Conservation (phyloP, 108 stramenopile species). For the Pseudonitzschia pungens region DNA sequence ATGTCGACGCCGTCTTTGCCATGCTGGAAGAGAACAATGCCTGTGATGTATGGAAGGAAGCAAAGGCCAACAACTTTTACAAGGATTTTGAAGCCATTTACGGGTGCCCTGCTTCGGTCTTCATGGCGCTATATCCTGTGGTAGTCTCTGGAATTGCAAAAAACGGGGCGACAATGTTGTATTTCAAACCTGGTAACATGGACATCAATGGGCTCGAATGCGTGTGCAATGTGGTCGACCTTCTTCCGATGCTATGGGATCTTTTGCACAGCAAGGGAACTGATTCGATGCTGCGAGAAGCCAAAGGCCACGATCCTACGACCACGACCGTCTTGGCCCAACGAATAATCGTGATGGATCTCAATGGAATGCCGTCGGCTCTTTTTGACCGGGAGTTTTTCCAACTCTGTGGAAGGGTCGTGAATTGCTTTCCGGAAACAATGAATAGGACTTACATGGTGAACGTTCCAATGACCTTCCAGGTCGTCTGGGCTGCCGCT, state of each 20-base stretch:
- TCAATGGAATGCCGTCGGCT: neutral
- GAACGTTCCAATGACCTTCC: constrained; percentile 15
- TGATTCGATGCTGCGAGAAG: neutral
- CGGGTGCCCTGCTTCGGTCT: neutral
- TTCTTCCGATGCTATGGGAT: neutral
- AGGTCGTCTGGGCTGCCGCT: constrained; percentile 1
- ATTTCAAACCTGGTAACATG: constrained; percentile 18
- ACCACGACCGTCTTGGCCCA: constrained; percentile 9
- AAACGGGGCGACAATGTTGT: constrained; percentile 12
- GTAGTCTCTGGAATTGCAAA: constrained; percentile 17
- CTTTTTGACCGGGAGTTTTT: constrained; percentile 18
- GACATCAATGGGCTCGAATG: constrained; percentile 2
- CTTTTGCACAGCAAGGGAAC: neutral
- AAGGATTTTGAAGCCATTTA: neutral
- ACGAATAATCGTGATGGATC: constrained; percentile 12
- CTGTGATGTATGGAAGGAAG: neutral
- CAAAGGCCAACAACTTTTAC: neutral
- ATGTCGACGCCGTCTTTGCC: constrained; percentile 8
- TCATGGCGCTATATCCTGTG: constrained; percentile 9
- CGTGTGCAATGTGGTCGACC: neutral
- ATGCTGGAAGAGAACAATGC: constrained; percentile 8
- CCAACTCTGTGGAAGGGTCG: neutral
- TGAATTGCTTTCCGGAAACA: constrained; percentile 23
- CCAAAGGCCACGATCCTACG: neutral
- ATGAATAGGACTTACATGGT: constrained; percentile 5